A percentile compares a stretch with the other conserved stretches of the same genome.
phyloP scores from a whole-genome alignment of 371 early-diverging fungal species.

The Mortierella sp. region DNA sequence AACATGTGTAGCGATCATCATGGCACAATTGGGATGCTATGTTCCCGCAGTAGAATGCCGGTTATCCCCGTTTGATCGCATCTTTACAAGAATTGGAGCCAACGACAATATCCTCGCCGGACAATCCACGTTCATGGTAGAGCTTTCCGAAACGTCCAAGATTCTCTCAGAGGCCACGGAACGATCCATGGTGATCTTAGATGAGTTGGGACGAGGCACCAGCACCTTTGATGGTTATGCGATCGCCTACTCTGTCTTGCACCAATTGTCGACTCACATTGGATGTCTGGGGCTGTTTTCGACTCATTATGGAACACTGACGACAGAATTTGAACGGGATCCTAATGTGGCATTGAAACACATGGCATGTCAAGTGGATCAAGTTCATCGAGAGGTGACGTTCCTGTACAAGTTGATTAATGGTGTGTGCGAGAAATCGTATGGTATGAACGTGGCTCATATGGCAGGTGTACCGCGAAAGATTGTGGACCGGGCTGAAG shows the following conservation, averaged over 20 bases:
- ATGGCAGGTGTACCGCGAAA: slow-evolving; percentile 93
- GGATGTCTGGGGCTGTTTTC: slow-evolving; percentile 95
- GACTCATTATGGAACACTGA: slow-evolving; percentile 98
- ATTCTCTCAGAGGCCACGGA: slow-evolving; percentile 95
- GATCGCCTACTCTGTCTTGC: slow-evolving; percentile 95
- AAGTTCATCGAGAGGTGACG: slow-evolving; percentile 87
- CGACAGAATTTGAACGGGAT: slow-evolving; percentile 81
- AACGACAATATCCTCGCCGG: slow-evolving; percentile 97
- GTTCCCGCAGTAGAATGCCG: slow-evolving; percentile 89
- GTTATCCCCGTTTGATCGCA: slow-evolving; percentile 93
- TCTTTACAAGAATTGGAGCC: slow-evolving; percentile 98
- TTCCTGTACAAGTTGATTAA: slow-evolving; percentile 95
- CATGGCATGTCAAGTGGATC: slow-evolving; percentile 88
- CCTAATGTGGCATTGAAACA: slow-evolving; percentile 71
- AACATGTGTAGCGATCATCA: slow-evolving; percentile 96
- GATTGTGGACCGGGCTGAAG: slow-evolving; percentile 72
- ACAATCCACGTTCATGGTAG: slow-evolving; percentile 99
- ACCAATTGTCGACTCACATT: slow-evolving; percentile 83
- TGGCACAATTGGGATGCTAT: slow-evolving; percentile 98
- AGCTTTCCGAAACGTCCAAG: slow-evolving; percentile 95
- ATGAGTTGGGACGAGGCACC: slow-evolving; percentile 99
- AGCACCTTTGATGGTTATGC: slow-evolving; percentile 98
- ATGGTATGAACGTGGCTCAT: slow-evolving; percentile 95
- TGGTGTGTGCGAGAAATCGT: slow-evolving; percentile 86
- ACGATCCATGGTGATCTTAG: slow-evolving; percentile 97